Percentiles rank a stretch among this genome's conserved stretches.
Conservation (phyloP, 202 grass and related monocot species). For the Musa balbisiana region DNA sequence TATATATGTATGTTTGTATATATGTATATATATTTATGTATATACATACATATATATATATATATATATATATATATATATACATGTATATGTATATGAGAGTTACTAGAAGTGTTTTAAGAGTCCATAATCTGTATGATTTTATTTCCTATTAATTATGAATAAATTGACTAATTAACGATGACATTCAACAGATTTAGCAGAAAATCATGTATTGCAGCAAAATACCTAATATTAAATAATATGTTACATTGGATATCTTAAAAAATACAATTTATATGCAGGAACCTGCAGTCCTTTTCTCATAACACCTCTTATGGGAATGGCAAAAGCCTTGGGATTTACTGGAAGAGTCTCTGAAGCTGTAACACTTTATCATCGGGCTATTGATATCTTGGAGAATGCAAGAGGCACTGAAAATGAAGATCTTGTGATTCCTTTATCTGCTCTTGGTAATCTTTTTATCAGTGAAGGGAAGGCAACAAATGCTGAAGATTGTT, state of each 20-base stretch:
- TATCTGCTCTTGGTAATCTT: constrained; percentile 31
- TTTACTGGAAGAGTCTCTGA: constrained; percentile 25
- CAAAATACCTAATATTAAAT: not conserved
- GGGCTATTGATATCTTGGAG: constrained; percentile 32
- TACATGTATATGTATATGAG: not conserved
- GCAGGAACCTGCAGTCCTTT: constrained; percentile 28
- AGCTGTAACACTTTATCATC: constrained; percentile 31
- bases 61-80: too few relatives aligned
- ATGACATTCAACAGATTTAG: too few relatives aligned
- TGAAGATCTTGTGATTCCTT: constrained; percentile 25
- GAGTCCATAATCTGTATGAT: not conserved
- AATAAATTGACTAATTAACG: not conserved
- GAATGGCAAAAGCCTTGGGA: constrained; percentile 32
- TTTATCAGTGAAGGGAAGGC: constrained; percentile 29
- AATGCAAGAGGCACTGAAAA: constrained; percentile 22
- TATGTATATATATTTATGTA: too few relatives aligned
- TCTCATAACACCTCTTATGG: constrained; percentile 34
- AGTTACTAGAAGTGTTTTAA: not conserved
- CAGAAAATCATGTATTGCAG: too few relatives aligned
- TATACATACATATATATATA: too few relatives aligned
- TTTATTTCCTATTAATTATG: not conserved
- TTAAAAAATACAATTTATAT: constrained; percentile 5
- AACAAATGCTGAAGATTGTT: constrained; percentile 29
- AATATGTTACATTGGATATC: not conserved
- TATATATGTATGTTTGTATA: too few relatives aligned